A percentile compares a stretch with the other conserved stretches of the same genome.
Evolutionary conservation across 2,329 filamentous ascomycete genomes (phyloP).

Genomic region (Teratosphaeria gauchensis): DNA sequence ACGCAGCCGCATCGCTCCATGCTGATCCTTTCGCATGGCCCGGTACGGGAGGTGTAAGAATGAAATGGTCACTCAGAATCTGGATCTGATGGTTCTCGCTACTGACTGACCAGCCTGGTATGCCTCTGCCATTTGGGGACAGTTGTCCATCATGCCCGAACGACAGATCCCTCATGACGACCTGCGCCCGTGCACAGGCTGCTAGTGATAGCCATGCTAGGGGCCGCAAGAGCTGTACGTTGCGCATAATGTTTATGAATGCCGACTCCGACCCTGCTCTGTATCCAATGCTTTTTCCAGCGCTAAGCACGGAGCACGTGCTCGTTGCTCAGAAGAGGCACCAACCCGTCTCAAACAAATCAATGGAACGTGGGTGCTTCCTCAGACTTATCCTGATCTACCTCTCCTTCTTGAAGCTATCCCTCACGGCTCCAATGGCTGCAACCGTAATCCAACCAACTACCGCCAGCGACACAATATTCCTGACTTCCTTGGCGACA

Average conservation of each 20-base stretch:
- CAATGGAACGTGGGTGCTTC: neutral
- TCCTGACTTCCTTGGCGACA: conserved; percentile 42
- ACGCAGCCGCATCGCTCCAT: conserved; percentile 61
- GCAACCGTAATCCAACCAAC: conserved; percentile 24
- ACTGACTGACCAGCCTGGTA: conserved; percentile 48
- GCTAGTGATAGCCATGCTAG: conserved; percentile 10
- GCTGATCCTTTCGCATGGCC: conserved; percentile 76
- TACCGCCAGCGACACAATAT: conserved; percentile 41
- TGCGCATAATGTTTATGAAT: neutral
- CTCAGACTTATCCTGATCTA: neutral
- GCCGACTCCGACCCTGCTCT: neutral
- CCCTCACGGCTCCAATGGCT: conserved; percentile 13
- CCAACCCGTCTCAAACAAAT: neutral
- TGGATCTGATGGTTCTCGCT: conserved; percentile 48
- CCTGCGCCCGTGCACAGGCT: conserved; percentile 16
- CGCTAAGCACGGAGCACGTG: neutral
- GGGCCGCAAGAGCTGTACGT: neutral
- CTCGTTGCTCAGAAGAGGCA: neutral
- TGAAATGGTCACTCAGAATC: conserved; percentile 75
- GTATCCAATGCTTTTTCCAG: neutral
- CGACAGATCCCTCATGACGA: conserved; percentile 41
- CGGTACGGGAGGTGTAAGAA: conserved; percentile 80
- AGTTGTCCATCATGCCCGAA: conserved; percentile 66
- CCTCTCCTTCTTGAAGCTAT: conserved; percentile 11
- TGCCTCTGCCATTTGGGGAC: conserved; percentile 48